phyloP scores from a whole-genome alignment of 257 asterid genomes.

The Solanum megistacrolobum region DNA sequence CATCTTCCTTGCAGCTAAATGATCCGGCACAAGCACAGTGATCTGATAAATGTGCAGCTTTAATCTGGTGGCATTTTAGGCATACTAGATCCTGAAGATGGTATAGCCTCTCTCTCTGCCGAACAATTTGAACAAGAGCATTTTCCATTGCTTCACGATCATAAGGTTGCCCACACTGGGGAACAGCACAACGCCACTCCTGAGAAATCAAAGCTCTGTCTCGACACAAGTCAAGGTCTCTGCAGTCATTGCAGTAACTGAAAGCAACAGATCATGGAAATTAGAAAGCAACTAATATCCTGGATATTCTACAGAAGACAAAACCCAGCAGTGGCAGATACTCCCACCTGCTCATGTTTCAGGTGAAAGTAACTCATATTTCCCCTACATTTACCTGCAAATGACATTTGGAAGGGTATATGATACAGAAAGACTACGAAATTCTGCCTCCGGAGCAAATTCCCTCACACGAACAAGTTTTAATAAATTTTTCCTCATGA shows the following conservation, averaged over 20 bases:
- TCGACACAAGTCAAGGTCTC: conserved; percentile 76
- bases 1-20: conserved; percentile 64
- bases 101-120: conserved; percentile 83
- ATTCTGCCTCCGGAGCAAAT: conserved; percentile 94
- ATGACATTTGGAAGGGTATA: conserved; percentile 71
- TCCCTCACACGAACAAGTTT: conserved; percentile 76
- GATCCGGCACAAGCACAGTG: conserved; percentile 87
- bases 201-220: conserved; percentile 47
- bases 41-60: conserved; percentile 78
- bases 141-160: conserved; percentile 78
- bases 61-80: conserved; percentile 76
- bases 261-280: background rate
- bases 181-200: conserved; percentile 76
- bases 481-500: conserved; percentile 92
- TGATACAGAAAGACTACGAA: conserved; percentile 31
- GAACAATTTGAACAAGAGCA: conserved; percentile 65
- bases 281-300: background rate
- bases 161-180: conserved; percentile 86
- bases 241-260: conserved; percentile 94
- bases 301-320: background rate
- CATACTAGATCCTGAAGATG: conserved; percentile 91
- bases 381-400: conserved; percentile 61
- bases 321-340: background rate
- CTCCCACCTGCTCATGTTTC: background rate
- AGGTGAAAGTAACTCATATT: background rate